Evolutionary conservation across 2,329 filamentous ascomycete species (phyloP), one percentile per base, ranked within the genome.

Genomic region (Thermomyces lanuginosus): DNA sequence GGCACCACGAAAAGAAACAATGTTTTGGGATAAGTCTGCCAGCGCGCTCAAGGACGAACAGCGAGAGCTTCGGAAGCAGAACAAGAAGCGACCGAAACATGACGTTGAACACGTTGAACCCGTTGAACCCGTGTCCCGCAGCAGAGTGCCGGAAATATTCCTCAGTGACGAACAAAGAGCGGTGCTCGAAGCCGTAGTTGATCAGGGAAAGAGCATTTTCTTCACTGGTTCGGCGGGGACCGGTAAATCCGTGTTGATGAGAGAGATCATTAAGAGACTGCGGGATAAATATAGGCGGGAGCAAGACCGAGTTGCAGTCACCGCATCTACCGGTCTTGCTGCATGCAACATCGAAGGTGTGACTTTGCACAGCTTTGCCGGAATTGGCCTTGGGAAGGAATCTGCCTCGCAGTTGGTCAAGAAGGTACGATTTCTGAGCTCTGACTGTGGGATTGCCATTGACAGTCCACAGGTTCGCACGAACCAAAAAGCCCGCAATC

Each of bases 271-370:
- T 40, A 59, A 68, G 4, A 72, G 78, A 3, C 49, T 98, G 26
- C 78, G 77, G 33, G 70, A 69, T 36, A 93, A 91, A 45, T 77
- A 76, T 49, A 59, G 56, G 3, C 66, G 68, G 26, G 81, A 92
- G 37, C 72, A 76, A 0, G 89, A 93, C 46, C 69, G 80, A 30
- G 68, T 98, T 22, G 86, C 86, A 4, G 79, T 98, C 14, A 95
- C 89, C 1, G 89, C 89, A 5, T 98, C 89, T 1, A 98, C 89
- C 0, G 89, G 89, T 24, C 65, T 98, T 28, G 91, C 89, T 25
- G 89, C 89, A 11, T 95, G 86, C 57, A 95, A 98, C 41, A 84
- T 98, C 36, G 86, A 84, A 18, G 89, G 89, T 43, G 81, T 92
- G 29, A 98, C 89, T 0, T 63, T 98, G 9, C 89, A 98, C 56